Percentiles rank a stretch among this genome's conserved stretches.
Evolutionary conservation across 2,329 filamentous ascomycete species (phyloP).

Genomic region (Sphaerulina populicola): DNA sequence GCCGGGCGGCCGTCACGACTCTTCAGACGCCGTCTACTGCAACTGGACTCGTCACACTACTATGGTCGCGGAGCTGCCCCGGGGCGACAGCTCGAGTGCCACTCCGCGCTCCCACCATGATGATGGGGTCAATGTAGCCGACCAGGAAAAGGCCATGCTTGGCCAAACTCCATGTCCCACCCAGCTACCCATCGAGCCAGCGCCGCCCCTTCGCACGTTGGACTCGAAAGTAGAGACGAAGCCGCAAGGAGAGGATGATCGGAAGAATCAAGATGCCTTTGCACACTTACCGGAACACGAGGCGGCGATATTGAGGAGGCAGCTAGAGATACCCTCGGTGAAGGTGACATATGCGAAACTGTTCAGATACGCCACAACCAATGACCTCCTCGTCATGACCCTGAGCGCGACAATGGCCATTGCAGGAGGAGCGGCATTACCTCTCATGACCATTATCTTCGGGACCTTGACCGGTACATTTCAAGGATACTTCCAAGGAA

Average conservation of each 20-base stretch:
- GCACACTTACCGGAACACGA: slow-evolving; percentile 35
- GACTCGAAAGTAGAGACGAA: slow-evolving; percentile 23
- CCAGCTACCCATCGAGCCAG: slow-evolving; percentile 23
- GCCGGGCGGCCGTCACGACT: slow-evolving; percentile 10
- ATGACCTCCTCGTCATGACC: slow-evolving; percentile 36
- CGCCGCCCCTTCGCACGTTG: slow-evolving; percentile 23
- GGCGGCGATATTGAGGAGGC: slow-evolving; percentile 31
- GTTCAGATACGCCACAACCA: slow-evolving; percentile 40
- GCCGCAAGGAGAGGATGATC: slow-evolving; percentile 20
- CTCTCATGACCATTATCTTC: slow-evolving; percentile 52
- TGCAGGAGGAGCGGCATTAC: slow-evolving; percentile 31
- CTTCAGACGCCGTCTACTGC: background rate
- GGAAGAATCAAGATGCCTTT: slow-evolving; percentile 29
- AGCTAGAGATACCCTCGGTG: slow-evolving; percentile 37
- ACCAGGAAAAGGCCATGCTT: slow-evolving; percentile 27
- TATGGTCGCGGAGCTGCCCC: slow-evolving; percentile 1
- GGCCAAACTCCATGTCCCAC: slow-evolving; percentile 29
- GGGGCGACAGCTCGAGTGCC: slow-evolving; percentile 10
- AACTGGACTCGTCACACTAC: background rate
- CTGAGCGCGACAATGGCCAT: slow-evolving; percentile 34
- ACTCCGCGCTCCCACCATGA: slow-evolving; percentile 15
- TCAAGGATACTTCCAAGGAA: slow-evolving; percentile 49
- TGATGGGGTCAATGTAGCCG: slow-evolving; percentile 21
- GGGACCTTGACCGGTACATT: slow-evolving; percentile 68
- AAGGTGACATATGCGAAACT: slow-evolving; percentile 37